These are phyloP conservation scores for Mycena chlorophos DNA, from an alignment of 768 basidiomycete species.

Conservation along the genomic window DNA sequence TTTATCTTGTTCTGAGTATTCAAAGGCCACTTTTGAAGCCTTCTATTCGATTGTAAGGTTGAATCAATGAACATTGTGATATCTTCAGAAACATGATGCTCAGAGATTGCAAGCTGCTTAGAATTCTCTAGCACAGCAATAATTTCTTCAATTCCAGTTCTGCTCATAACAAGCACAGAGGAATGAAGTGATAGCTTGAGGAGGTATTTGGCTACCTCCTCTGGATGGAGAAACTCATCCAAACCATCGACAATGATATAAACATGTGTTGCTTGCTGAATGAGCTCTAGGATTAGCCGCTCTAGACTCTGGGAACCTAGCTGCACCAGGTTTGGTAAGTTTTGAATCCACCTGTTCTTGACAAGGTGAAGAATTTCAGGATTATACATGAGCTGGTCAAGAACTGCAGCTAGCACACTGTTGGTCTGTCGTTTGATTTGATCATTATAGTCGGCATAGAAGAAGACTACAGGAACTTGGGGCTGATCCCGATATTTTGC, in stretches of 20 bases:
- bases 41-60: too few species aligned
- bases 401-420: conserved; percentile 13
- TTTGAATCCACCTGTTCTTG: conserved; percentile 11
- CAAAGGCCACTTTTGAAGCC: too few species aligned
- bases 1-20: too few species aligned
- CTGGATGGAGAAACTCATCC: conserved; percentile 14
- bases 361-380: conserved; percentile 6
- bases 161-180: conserved; percentile 10
- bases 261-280: conserved; percentile 4
- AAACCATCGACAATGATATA: conserved; percentile 16
- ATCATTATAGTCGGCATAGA: conserved; percentile 15
- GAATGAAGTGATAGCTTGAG: neutral
- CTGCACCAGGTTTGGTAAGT: conserved; percentile 13
- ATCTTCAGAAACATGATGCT: conserved; percentile 5
- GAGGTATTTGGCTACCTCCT: conserved; percentile 2
- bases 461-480: conserved; percentile 7
- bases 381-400: conserved; percentile 15
- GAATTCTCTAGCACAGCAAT: neutral
- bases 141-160: conserved; percentile 11
- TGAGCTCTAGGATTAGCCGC: conserved; percentile 8
- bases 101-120: conserved; percentile 7
- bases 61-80: conserved; percentile 7
- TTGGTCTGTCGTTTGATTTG: conserved; percentile 1
- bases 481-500: conserved; percentile 2
- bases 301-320: conserved; percentile 9